Conservation (phyloP, 495 filamentous ascomycete species). For the Talaromyces nanjingensis region DNA sequence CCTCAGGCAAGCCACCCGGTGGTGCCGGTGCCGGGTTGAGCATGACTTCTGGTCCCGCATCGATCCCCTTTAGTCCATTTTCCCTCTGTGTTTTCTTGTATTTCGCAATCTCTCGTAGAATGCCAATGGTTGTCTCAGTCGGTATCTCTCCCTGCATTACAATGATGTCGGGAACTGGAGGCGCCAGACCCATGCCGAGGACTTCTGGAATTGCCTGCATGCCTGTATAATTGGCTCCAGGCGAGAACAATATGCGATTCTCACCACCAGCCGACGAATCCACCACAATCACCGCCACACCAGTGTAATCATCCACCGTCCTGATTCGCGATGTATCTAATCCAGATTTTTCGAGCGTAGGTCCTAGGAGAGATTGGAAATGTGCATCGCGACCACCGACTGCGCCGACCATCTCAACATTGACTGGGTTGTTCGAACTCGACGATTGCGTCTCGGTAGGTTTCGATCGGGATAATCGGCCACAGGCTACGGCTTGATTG, state of each 20-base stretch:
- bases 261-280: constrained; percentile 71
- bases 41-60: constrained; percentile 48
- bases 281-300: constrained; percentile 77
- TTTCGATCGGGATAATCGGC: constrained; percentile 48
- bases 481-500: constrained; percentile 86
- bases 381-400: constrained; percentile 59
- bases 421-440: constrained; percentile 36
- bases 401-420: constrained; percentile 74
- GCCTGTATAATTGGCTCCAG: constrained; percentile 67
- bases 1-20: constrained; percentile 51
- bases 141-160: constrained; percentile 91
- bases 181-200: constrained; percentile 27
- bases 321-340: constrained; percentile 53
- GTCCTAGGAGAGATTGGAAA: constrained; percentile 28
- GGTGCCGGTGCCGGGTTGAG: constrained; percentile 84
- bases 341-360: constrained; percentile 49
- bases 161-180: constrained; percentile 53
- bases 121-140: constrained; percentile 58
- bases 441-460: constrained; percentile 15
- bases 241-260: constrained; percentile 78
- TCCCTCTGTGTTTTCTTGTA: constrained; percentile 37
- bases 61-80: constrained; percentile 38
- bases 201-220: constrained; percentile 35
- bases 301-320: constrained; percentile 53
- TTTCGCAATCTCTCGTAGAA: constrained; percentile 37